Conservation (phyloP, 352 stramenopile genomes). For the Paralagenidium karlingii region DNA sequence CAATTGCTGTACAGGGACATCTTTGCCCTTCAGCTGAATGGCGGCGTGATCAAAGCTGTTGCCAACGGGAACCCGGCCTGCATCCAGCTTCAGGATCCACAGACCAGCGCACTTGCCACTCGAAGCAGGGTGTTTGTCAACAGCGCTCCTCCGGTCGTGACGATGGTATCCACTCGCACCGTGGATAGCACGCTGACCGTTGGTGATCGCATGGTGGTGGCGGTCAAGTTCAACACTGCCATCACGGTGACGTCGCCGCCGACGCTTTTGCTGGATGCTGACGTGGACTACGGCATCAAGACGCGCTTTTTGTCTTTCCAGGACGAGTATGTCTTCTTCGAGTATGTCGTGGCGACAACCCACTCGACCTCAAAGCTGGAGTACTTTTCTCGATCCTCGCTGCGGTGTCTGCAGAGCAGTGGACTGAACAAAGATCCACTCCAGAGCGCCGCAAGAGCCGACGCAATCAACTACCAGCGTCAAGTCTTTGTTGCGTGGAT, state of each 20-base stretch:
- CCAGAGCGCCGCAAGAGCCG: slow-evolving; percentile 12
- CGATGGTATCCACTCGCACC: slow-evolving; percentile 18
- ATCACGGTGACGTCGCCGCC: slow-evolving; percentile 17
- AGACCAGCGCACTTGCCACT: slow-evolving; percentile 7
- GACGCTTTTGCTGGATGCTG: slow-evolving; percentile 25
- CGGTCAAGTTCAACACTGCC: slow-evolving; percentile 20
- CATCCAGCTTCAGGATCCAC: slow-evolving; percentile 18
- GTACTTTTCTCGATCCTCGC: slow-evolving; percentile 21
- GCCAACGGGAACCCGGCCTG: slow-evolving; percentile 11
- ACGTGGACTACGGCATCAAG: slow-evolving; percentile 5
- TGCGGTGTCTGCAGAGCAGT: slow-evolving; percentile 24
- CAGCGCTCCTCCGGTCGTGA: slow-evolving; percentile 18
- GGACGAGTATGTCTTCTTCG: slow-evolving; percentile 35
- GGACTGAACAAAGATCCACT: slow-evolving; percentile 31
- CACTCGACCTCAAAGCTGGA: slow-evolving; percentile 27
- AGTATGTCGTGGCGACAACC: slow-evolving; percentile 16
- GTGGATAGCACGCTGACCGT: slow-evolving; percentile 31
- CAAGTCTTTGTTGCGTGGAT: slow-evolving; percentile 31
- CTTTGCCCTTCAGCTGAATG: slow-evolving; percentile 31
- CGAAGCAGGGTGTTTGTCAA: slow-evolving; percentile 17
- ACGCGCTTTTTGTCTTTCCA: slow-evolving; percentile 9
- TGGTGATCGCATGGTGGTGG: slow-evolving; percentile 29
- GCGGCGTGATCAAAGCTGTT: slow-evolving; percentile 14
- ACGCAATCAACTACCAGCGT: slow-evolving; percentile 12
- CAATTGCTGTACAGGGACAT: slow-evolving; percentile 23